Conservation (phyloP, 495 filamentous ascomycete genomes). For the Amniculicola lignicola region DNA sequence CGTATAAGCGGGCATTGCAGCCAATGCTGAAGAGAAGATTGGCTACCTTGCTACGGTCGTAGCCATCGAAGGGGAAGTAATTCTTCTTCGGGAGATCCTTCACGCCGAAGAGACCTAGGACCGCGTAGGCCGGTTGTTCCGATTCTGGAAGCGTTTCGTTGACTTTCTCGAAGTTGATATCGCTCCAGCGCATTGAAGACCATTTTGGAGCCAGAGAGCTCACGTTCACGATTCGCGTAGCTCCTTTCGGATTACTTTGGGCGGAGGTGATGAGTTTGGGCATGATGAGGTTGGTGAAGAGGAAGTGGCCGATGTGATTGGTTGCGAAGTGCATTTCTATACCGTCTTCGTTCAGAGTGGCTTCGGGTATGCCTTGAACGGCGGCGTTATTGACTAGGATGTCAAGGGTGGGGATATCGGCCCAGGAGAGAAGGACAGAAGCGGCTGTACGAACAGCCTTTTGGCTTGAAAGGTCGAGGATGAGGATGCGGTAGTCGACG, state of each 20-base stretch:
- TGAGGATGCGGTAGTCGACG: slow-evolving; percentile 44
- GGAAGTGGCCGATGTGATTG: slow-evolving; percentile 10
- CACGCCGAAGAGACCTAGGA: slow-evolving; percentile 37
- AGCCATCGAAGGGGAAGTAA: slow-evolving; percentile 36
- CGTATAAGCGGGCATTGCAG: slow-evolving; percentile 31
- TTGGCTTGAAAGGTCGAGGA: slow-evolving; percentile 48
- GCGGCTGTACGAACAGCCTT: slow-evolving; percentile 46
- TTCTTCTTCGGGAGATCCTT: slow-evolving; percentile 30
- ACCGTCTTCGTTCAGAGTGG: too few species aligned
- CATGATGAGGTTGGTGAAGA: background rate
- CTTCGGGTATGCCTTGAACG: too few species aligned
- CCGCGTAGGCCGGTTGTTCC: slow-evolving; percentile 42
- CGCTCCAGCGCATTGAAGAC: slow-evolving; percentile 44
- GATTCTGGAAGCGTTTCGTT: slow-evolving; percentile 43
- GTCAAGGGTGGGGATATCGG: slow-evolving; percentile 43
- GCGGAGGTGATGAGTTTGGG: slow-evolving; percentile 46
- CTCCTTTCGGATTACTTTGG: slow-evolving; percentile 39
- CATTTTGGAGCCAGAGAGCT: slow-evolving; percentile 38
- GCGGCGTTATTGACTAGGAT: slow-evolving; percentile 37
- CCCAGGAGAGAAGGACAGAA: slow-evolving; percentile 42
- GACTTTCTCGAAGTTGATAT: slow-evolving; percentile 45
- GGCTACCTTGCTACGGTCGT: slow-evolving; percentile 40
- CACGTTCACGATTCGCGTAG: slow-evolving; percentile 48
- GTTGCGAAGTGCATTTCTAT: slow-evolving; percentile 56
- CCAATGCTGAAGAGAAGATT: slow-evolving; percentile 38